phyloP scores from a whole-genome alignment of 2,329 filamentous ascomycete species.

The Cladophialophora immunda region DNA sequence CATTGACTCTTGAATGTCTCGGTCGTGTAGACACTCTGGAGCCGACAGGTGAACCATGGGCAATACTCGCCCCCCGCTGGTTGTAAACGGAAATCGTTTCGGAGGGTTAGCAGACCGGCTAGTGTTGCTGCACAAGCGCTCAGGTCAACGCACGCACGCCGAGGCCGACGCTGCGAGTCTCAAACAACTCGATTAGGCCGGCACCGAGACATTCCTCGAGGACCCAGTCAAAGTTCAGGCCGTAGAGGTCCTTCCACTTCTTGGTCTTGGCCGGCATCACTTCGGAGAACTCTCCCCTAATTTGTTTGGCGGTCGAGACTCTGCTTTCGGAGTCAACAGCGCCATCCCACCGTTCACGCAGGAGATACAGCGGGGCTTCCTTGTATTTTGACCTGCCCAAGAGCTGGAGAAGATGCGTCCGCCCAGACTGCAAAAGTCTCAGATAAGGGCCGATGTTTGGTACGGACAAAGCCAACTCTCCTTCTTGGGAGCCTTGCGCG shows the following conservation, averaged over 20 bases:
- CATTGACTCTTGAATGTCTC: not conserved
- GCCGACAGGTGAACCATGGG: not conserved
- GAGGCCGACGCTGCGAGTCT: constrained; percentile 69
- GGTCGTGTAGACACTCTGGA: not conserved
- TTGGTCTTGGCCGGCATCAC: constrained; percentile 67
- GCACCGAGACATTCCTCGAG: constrained; percentile 68
- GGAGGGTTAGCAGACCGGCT: not conserved
- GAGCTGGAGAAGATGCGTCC: constrained; percentile 63
- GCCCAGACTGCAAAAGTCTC: constrained; percentile 63
- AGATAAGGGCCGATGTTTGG: constrained; percentile 69
- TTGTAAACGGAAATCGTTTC: not conserved
- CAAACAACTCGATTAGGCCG: constrained; percentile 68
- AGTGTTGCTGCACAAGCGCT: not conserved
- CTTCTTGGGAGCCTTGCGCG: constrained; percentile 11
- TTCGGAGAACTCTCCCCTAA: constrained; percentile 64
- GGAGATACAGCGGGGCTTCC: constrained; percentile 62
- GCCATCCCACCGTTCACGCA: constrained; percentile 71
- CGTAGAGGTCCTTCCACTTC: constrained; percentile 69
- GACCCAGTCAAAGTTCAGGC: constrained; percentile 68
- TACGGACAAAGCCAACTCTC: constrained; percentile 61
- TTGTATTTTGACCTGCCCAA: constrained; percentile 59
- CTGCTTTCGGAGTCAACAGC: constrained; percentile 58
- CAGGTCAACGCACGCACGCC: constrained; percentile 54
- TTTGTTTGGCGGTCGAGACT: constrained; percentile 60
- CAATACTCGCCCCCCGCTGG: not conserved